Base-by-base conservation (phyloP, 495 filamentous ascomycete genomes). In the Choiromyces venosus region DNA sequence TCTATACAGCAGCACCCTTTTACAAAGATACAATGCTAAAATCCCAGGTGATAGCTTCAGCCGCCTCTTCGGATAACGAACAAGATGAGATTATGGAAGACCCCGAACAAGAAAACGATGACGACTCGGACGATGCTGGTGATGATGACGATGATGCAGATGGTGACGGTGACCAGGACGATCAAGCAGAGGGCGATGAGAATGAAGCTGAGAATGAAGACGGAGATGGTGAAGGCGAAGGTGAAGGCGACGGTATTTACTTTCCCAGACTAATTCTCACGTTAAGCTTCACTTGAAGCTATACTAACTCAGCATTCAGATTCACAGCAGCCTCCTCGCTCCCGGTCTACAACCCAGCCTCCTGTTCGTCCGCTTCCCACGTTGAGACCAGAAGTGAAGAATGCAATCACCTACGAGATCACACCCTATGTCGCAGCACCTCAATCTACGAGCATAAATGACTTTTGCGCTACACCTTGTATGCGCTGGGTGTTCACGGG, bases 371-470 rank as follows among this genome's bases (percentile, higher is more conserved):
- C 83, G 74, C 89, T 89, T 39, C 93, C 91, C 0, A 87, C 83
- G 56, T 85, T 94, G 40, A 90, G 92, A n/a, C 83, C 90, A 38
- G 96, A 97, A 79, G 92, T 88, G 65, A 84, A 94, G 36, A 91
- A 88, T 10, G 95, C 96, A n/a, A 83, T 86, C 37, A 89, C 89
- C 19, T 99, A 98, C 86, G 95, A 99, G 82, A 97, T 99, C 61
- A 91, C 94, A 9, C 95, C 95, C 9, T 98, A 96, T 35, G 97
- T 97, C 82, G 95, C 95, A 19, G 95, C 95, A 3, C 95, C 95
- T 5, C 93, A 97, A 82, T 91, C 91, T 72, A 99, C 95, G 18
- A 97, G 93, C 42, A 92, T 99, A 84, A 99, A 99, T 79, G 90
- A 93, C 4, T 86, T 98, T 65, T 89, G 93, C 36, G 88, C 95